Conservation (phyloP, 1,139 yeast genomes). For the Debaryomyces psychrophilus region DNA sequence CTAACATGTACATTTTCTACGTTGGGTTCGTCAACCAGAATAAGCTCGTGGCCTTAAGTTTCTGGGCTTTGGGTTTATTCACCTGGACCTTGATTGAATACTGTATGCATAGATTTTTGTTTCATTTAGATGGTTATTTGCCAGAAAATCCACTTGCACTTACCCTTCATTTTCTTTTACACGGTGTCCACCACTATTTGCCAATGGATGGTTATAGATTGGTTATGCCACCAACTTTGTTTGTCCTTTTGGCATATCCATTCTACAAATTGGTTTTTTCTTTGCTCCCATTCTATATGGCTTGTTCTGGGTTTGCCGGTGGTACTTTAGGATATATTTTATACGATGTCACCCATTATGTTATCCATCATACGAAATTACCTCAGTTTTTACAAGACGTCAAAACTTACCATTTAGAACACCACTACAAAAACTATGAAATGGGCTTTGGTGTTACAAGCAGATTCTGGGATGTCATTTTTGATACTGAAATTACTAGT, state of each 20-base stretch:
- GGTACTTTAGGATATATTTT: constrained; percentile 90
- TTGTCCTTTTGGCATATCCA: constrained; percentile 50
- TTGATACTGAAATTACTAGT: constrained; percentile 63
- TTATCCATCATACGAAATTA: constrained; percentile 82
- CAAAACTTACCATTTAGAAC: constrained; percentile 92
- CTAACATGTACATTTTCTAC: constrained; percentile 55
- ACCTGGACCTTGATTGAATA: constrained; percentile 95
- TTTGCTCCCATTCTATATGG: constrained; percentile 49
- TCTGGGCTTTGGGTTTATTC: constrained; percentile 66
- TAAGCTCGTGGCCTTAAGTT: constrained; percentile 41
- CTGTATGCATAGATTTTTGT: constrained; percentile 81
- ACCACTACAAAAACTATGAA: constrained; percentile 95
- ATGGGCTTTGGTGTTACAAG: constrained; percentile 95
- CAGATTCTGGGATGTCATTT: constrained; percentile 90
- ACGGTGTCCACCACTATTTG: constrained; percentile 94
- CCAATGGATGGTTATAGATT: constrained; percentile 95
- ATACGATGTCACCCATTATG: constrained; percentile 86
- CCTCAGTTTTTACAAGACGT: constrained; percentile 76
- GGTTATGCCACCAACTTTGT: constrained; percentile 94
- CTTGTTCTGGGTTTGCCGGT: constrained; percentile 76
- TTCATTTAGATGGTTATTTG: constrained; percentile 84
- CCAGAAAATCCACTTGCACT: constrained; percentile 80
- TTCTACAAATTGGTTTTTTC: constrained; percentile 44
- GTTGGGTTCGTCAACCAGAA: constrained; percentile 43
- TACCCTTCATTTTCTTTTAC: constrained; percentile 84